Base-by-base conservation (phyloP, 768 basidiomycete genomes). In the Pisolithus microcarpus region DNA sequence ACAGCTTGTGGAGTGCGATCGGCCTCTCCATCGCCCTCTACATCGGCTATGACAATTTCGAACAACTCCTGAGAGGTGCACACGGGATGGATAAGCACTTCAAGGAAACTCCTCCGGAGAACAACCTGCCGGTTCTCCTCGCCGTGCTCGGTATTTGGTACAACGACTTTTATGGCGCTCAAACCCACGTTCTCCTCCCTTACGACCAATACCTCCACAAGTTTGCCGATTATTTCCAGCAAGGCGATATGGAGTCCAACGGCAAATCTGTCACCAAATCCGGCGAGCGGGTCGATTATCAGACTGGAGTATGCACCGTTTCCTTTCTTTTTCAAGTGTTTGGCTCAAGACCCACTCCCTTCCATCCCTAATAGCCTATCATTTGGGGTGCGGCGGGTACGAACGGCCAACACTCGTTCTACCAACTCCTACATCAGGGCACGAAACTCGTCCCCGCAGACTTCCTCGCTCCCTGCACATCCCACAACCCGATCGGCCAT, bases 141-240 rank as follows among this genome's bases (percentile, higher is more conserved):
- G 96, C 89, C 2, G 76, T 89, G 16, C 67, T 96, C 53, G 95
- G 96, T 7, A 77, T 98, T 62, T 99, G 96, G 96, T 99, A 98
- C 77, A 96, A 97, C 67, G 91, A 98, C 74, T 99, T 98, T 71
- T 97, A 95, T 66, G 86, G 91, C 56, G 75, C 95, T 34, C 96
- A 99, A 72, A 98, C 96, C 4, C 90, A 95, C 57, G 91, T 87
- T 2, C 78, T 99, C 38, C 78, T 99, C 39, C 96, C 96, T 0
- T 99, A 99, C 64, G 96, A 99, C 71, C 96, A 99, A 68, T 99
- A 99, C 72, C 75, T 99, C 56, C 91, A 97, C 79, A 96, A 95
- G 70, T 99, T 99, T 61, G 95, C 96, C 36, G 96, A 99, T 70
- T 98, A 98, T 76, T 99, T 99, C 89, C 96, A 97, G 70, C 96